These are phyloP conservation scores for Podospora fimiseda DNA, from an alignment of 495 filamentous ascomycete species.

Conservation along the genomic window DNA sequence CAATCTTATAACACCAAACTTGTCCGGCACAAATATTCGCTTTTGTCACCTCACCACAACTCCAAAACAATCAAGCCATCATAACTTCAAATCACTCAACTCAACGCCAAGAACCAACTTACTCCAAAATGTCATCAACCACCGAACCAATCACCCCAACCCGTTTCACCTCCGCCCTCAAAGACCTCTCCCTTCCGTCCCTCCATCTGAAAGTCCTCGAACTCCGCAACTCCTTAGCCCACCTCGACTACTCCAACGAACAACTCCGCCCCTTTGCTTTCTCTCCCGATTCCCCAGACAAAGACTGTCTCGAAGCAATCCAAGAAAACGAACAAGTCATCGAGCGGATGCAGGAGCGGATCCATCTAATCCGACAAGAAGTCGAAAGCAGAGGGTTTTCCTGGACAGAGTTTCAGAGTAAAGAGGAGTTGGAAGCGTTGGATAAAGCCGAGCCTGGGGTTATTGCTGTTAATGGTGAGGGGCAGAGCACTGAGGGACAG, in stretches of 20 bases:
- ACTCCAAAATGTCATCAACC: slow-evolving; percentile 38
- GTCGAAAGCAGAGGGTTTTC: slow-evolving; percentile 65
- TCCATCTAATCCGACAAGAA: slow-evolving; percentile 62
- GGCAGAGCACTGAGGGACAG: slow-evolving; percentile 7
- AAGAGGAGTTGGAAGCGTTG: slow-evolving; percentile 29
- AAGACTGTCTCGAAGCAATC: slow-evolving; percentile 63
- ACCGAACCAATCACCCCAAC: slow-evolving; percentile 52
- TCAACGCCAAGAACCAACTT: not conserved
- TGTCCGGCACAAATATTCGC: not conserved
- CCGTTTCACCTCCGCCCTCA: slow-evolving; percentile 65
- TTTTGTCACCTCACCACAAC: not conserved
- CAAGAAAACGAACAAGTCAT: slow-evolving; percentile 73
- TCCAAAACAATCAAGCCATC: too few species aligned
- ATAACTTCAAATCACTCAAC: not conserved
- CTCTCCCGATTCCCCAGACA: slow-evolving; percentile 38
- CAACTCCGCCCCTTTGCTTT: slow-evolving; percentile 58
- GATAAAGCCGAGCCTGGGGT: slow-evolving; percentile 16
- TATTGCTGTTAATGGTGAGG: not conserved
- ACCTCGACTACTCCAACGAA: slow-evolving; percentile 72
- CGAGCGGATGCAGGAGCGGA: slow-evolving; percentile 62
- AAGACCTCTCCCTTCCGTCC: slow-evolving; percentile 60
- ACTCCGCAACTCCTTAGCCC: slow-evolving; percentile 72
- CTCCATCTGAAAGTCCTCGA: slow-evolving; percentile 78
- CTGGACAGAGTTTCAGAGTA: slow-evolving; percentile 56
- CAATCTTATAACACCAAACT: too few species aligned